Evolutionary conservation across 495 filamentous ascomycete genomes (phyloP).

Genomic region (Thozetella sp.): DNA sequence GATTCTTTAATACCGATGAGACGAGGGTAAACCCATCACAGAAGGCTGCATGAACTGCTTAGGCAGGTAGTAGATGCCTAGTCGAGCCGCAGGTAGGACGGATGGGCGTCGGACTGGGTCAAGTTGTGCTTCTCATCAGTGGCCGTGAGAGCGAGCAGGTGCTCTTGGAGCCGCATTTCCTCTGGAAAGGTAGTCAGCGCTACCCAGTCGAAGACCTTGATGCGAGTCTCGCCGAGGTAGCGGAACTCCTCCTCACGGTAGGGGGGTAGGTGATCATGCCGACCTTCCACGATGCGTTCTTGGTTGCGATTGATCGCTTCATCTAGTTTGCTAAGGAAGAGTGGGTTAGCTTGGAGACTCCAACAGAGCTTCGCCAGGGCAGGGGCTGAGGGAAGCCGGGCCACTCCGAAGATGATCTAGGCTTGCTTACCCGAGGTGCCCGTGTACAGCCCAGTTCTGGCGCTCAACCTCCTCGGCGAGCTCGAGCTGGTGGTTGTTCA

Average conservation of each 20-base stretch:
- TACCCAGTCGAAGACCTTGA: constrained; percentile 37
- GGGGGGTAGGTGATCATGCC: constrained; percentile 20
- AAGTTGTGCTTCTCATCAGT: background rate
- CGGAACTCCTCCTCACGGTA: constrained; percentile 28
- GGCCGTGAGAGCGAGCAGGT: constrained; percentile 6
- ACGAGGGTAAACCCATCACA: too few species aligned
- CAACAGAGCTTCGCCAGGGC: too few species aligned
- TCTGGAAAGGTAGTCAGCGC: constrained; percentile 34
- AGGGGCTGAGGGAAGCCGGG: too few species aligned
- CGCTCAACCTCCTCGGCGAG: constrained; percentile 71
- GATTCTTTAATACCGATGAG: too few species aligned
- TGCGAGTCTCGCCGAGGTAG: constrained; percentile 23
- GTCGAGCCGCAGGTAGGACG: constrained; percentile 11
- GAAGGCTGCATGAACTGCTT: too few species aligned
- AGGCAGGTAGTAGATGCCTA: too few species aligned
- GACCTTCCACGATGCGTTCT: constrained; percentile 21
- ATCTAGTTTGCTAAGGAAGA: constrained; percentile 22
- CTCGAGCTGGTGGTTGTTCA: constrained; percentile 92
- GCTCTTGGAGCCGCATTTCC: constrained; percentile 19
- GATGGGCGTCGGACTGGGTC: background rate
- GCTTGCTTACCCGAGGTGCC: constrained; percentile 59
- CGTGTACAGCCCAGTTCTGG: constrained; percentile 71
- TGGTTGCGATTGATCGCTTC: constrained; percentile 20
- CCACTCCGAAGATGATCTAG: background rate
- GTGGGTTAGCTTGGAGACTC: constrained; percentile 2